Evolutionary conservation across 2,329 filamentous ascomycete species (phyloP), one percentile per base, ranked within the genome.

Genomic region (Apiospora malaysiana): DNA sequence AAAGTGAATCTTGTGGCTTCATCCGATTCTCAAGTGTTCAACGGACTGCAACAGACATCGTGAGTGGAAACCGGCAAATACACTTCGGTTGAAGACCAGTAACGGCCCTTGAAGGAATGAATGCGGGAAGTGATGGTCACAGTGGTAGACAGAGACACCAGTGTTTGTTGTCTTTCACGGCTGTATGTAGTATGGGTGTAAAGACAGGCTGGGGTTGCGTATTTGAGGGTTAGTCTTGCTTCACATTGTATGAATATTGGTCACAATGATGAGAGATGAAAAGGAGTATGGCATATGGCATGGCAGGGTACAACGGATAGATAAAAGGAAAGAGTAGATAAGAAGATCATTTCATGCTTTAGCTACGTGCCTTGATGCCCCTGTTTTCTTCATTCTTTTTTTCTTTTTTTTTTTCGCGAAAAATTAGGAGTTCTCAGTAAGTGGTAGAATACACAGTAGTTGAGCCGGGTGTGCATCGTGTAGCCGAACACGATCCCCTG

Each of bases 1-100:
- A 86, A 74, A 85, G 83, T 73, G 83, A 85, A 73, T 73, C 73
- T 2, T 86, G 84, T 68, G 77, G 79, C 4, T 81, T 74, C 46
- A 82, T 80, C 72, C 77, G 80, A 2, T 84, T 85, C 65, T 75
- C 79, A 25, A 75, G 73, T 0, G 80, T 71, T 25, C 70, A 71
- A 27, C 25, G 27, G 2, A 25, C 18, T 40, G 45, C 65, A 16
- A n/a, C 25, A 9, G n/a, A 51, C 9, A 67, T 66, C 21, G 14
- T 71, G 42, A 27, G 51, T n/a, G 70, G 70, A 6, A 32, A 68
- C 18, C 45, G 43, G 9, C 32, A 37, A 23, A 70, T 70, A 45
- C 8, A 43, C 2, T 70, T 68, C 27, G 7, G 10, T 37, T 63
- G 56, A 63, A 8, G 9, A 40, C 10, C 23, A 32, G 32, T 32